Base-by-base conservation (phyloP, 2,329 filamentous ascomycete genomes). In the Escovopsis weberi region DNA sequence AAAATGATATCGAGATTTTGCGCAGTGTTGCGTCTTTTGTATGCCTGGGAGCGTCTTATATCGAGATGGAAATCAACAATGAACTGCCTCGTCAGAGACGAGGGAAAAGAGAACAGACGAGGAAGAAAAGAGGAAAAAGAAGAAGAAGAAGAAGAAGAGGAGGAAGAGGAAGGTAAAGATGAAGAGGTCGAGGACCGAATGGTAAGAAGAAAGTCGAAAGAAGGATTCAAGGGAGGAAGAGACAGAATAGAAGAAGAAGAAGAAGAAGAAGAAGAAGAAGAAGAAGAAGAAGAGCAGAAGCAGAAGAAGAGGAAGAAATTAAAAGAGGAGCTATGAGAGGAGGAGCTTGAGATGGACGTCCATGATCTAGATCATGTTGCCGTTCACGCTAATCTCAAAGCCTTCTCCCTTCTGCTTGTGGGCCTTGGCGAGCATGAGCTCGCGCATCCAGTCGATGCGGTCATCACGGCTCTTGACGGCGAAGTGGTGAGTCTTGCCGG, bases 371-470 rank as follows among this genome's bases (percentile, higher is more conserved):
- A 83, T 80, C 75, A 80, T 81, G 62, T 78, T 81, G 37, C 85
- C 85, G 56, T 89, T 89, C 49, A 88, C 77, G 56, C 78, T 82
- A 53, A 91, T 77, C 63, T 88, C 82, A 53, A 82, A 89, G 15
- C 85, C 85, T 52, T 86, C 80, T 38, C 76, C 79, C 72, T 88
- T 91, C 63, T 86, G 82, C 68, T 80, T 84, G 58, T 86, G 67
- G 15, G 85, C 85, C 67, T 91, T 91, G 42, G 85, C 85, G 38
- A 93, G 75, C 85, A 93, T 93, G 47, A 93, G 67, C 70, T 93
- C 85, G 43, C 85, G 73, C 85, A 93, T 93, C 91, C 91, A 98
- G 59, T 95, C 89, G 55, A 96, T 95, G 47, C 89, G 75, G 58
- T 95, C 85, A 56, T 95, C 85, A 12, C 87, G 75, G 53, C 72